Evolutionary conservation across 169 alveolate species (phyloP).

Genomic region (Babesia divergens): DNA sequence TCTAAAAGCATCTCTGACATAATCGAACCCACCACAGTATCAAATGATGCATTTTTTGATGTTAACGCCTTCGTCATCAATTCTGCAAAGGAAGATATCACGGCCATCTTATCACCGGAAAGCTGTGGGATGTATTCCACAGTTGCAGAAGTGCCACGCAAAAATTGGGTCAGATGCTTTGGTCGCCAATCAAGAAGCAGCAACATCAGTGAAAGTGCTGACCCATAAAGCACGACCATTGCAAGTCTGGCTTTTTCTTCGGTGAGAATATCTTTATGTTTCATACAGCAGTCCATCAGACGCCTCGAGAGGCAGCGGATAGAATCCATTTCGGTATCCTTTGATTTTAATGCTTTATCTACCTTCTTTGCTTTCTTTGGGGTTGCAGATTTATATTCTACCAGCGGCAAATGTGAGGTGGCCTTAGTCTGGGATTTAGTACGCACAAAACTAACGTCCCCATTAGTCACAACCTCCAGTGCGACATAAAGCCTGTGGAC

Average conservation of each 20-base stretch:
- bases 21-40: neutral
- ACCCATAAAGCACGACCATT: neutral
- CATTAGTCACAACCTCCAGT: neutral
- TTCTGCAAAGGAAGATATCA: neutral
- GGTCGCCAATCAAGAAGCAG: neutral
- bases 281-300: neutral
- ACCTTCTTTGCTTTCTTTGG: neutral
- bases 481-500: neutral
- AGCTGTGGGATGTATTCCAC: neutral
- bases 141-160: neutral
- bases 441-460: neutral
- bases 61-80: neutral
- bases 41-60: neutral
- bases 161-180: neutral
- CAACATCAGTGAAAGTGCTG: neutral
- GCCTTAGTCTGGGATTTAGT: neutral
- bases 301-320: neutral
- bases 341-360: neutral
- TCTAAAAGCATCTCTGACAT: conserved; percentile 2
- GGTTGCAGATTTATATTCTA: neutral
- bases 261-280: neutral
- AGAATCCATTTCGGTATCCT: neutral
- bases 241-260: neutral
- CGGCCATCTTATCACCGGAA: neutral
- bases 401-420: neutral